Evolutionary conservation across 1,284 basidiomycete species (phyloP).

Genomic region (Marasmius fiardii): DNA sequence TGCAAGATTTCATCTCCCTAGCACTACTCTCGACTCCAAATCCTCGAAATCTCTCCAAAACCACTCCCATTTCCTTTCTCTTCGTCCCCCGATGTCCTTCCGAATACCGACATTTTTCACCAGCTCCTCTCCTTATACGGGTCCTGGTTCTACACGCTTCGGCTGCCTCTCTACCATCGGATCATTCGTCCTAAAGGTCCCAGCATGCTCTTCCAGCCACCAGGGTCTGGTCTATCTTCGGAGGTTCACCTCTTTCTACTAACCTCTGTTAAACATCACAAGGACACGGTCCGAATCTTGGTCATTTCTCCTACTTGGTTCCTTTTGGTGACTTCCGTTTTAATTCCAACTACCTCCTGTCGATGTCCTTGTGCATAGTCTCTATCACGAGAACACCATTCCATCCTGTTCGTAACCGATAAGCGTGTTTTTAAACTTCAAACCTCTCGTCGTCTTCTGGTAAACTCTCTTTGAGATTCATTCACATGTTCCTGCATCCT

Average conservation of each 20-base stretch:
- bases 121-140: conserved; percentile 19
- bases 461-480: not conserved
- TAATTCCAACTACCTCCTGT: not conserved
- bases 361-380: not conserved
- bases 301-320: conserved; percentile 10
- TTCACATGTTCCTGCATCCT: not conserved
- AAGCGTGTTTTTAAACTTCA: not conserved
- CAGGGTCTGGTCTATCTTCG: conserved; percentile 12
- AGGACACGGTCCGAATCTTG: conserved; percentile 4
- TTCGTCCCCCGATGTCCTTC: conserved; percentile 20
- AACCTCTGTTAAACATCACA: conserved; percentile 8
- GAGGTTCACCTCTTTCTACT: conserved; percentile 1
- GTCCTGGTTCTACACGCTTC: conserved; percentile 19
- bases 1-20: not conserved
- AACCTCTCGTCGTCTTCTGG: too few species aligned
- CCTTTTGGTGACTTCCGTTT: not conserved
- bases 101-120: conserved; percentile 20
- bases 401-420: not conserved
- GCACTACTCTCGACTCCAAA: not conserved
- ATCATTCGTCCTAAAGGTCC: conserved; percentile 13
- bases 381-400: not conserved
- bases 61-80: not conserved
- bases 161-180: conserved; percentile 4
- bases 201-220: conserved; percentile 7
- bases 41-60: too few species aligned